Percentiles rank a stretch among this genome's conserved stretches.
These are phyloP conservation scores for Hypomyces rosellus DNA, from an alignment of 2,329 filamentous ascomycete genomes.

Conservation along the genomic window DNA sequence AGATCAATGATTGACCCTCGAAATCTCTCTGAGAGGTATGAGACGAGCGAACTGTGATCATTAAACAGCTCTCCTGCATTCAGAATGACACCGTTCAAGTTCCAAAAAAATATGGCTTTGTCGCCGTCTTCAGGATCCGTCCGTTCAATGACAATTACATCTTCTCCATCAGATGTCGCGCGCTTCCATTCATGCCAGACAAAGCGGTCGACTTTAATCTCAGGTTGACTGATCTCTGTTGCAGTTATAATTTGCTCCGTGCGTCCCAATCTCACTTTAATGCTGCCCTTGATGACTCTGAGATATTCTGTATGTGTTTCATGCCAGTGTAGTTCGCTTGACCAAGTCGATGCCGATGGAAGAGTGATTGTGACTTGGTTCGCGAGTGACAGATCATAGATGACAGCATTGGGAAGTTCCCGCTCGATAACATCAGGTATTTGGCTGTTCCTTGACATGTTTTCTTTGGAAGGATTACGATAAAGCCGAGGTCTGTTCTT, in stretches of 20 bases:
- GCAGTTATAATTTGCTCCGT: constrained; percentile 16
- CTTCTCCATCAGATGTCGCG: constrained; percentile 26
- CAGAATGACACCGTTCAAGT: constrained; percentile 38
- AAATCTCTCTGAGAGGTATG: constrained; percentile 9
- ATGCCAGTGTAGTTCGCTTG: constrained; percentile 45
- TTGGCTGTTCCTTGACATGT: neutral
- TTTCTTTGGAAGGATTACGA: neutral
- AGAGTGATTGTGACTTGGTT: constrained; percentile 37
- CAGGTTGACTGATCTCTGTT: constrained; percentile 14
- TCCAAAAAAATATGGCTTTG: constrained; percentile 45
- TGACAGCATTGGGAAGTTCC: constrained; percentile 16
- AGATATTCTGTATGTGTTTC: constrained; percentile 40
- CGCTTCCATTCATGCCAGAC: constrained; percentile 42
- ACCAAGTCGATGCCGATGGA: constrained; percentile 38
- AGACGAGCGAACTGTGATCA: neutral
- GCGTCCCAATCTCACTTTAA: constrained; percentile 20
- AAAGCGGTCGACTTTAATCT: constrained; percentile 30
- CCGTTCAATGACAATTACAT: constrained; percentile 38
- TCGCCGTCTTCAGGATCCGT: constrained; percentile 38
- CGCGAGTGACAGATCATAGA: constrained; percentile 29
- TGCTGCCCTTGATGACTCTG: constrained; percentile 32
- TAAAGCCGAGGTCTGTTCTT: neutral
- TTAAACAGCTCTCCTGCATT: constrained; percentile 12
- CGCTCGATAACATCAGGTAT: constrained; percentile 12
- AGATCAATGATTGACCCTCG: constrained; percentile 16